Evolutionary conservation across 805 yeast species (phyloP).

Genomic region (Saturnispora bothae): DNA sequence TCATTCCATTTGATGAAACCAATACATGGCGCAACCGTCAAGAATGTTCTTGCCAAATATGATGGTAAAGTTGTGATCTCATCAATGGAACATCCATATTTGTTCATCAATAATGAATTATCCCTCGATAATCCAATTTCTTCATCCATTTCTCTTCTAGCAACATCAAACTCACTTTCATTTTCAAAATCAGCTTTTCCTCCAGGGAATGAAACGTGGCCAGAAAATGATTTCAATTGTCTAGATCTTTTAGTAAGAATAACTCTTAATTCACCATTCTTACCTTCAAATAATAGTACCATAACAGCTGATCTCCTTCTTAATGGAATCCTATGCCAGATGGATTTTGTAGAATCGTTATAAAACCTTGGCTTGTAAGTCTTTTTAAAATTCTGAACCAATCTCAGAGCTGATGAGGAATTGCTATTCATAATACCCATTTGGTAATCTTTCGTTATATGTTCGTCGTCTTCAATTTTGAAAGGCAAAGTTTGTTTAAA

Average conservation of each 20-base stretch:
- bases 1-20: conserved; percentile 44
- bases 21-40: conserved; percentile 75
- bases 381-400: conserved; percentile 11
- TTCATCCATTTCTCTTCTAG: conserved; percentile 77
- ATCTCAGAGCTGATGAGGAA: not conserved
- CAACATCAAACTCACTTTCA: conserved; percentile 60
- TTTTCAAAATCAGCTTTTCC: conserved; percentile 72
- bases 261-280: conserved; percentile 65
- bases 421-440: conserved; percentile 23
- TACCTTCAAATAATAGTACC: conserved; percentile 61
- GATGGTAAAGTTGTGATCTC: conserved; percentile 59
- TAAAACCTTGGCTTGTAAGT: conserved; percentile 26
- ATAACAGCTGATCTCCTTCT: conserved; percentile 71
- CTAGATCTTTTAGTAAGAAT: conserved; percentile 71
- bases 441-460: conserved; percentile 6
- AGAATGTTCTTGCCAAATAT: conserved; percentile 69
- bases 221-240: conserved; percentile 62
- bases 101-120: conserved; percentile 32
- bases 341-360: conserved; percentile 25
- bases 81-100: conserved; percentile 50
- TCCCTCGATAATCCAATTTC: conserved; percentile 65
- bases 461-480: conserved; percentile 4
- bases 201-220: conserved; percentile 90
- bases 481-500: not conserved
- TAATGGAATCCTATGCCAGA: conserved; percentile 60